Evolutionary conservation across 2,329 filamentous ascomycete species (phyloP).

Genomic region (Exophiala bonariae): DNA sequence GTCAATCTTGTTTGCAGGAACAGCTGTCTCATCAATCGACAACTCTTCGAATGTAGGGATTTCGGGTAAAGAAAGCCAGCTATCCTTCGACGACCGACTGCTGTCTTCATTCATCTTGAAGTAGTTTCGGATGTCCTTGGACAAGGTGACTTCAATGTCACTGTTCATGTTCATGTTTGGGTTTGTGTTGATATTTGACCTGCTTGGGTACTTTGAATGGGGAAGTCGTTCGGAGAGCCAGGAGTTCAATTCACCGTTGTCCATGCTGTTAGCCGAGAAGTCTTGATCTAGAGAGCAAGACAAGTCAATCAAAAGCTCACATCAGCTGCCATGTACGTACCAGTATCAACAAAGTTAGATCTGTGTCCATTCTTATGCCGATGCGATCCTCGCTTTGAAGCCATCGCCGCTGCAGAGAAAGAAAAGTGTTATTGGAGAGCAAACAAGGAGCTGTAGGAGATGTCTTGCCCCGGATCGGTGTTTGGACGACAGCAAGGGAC

Average conservation of each 20-base stretch:
- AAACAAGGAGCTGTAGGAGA: no score
- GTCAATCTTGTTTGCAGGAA: slow-evolving; percentile 56
- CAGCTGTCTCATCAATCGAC: slow-evolving; percentile 28
- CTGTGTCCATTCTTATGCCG: background rate
- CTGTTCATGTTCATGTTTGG: background rate
- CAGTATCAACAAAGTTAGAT: background rate
- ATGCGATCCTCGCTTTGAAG: background rate
- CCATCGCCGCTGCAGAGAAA: no score
- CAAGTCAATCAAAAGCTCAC: background rate
- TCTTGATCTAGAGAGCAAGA: no score
- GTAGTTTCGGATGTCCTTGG: slow-evolving; percentile 26
- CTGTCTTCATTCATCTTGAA: slow-evolving; percentile 31
- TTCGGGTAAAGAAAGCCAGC: slow-evolving; percentile 41
- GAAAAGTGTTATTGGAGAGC: no score
- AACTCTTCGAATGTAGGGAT: slow-evolving; percentile 43
- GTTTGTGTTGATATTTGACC: background rate
- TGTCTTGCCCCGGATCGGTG: no score
- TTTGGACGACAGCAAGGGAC: no score
- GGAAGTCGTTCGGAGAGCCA: slow-evolving; percentile 24
- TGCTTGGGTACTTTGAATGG: slow-evolving; percentile 5
- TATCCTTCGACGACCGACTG: slow-evolving; percentile 31
- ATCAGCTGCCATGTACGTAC: background rate
- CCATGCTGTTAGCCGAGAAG: no score
- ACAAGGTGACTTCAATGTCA: slow-evolving; percentile 14
- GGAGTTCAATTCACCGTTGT: slow-evolving; percentile 21